Base-by-base conservation (phyloP, 441 rosid genomes). In the Eruca vesicaria region DNA sequence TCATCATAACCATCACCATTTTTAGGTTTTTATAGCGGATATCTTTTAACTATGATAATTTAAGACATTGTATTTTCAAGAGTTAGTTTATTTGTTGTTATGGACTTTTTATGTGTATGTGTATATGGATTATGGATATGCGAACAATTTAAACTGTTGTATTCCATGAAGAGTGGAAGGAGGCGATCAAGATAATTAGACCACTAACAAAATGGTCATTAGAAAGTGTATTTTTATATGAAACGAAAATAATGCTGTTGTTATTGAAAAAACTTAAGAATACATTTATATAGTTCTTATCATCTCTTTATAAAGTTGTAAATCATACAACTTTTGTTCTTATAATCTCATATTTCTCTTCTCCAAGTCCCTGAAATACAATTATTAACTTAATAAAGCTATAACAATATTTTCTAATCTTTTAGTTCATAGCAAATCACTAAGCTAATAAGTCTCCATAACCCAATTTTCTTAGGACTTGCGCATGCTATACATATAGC, bases 1-100 rank as follows among this genome's bases (percentile, higher is more conserved):
- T 76, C 91, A 81, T 71, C 90, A 86, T 70, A 76, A 86, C 66
- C 77, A 86, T 63, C 69, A 72, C 35, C 76, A 72, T 2, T 73
- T 38, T 57, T 73, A 73, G 55, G 71, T 62, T 28, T 36, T 59
- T 38, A 9, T 62, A 63, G n/a, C 14, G 7, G 15, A 41, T 58
- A 57, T 26, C 63, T 45, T 58, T 20, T 58, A 5, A 21, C 36
- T 56, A 68, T 31, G 23, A 68, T 56, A 55, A 55, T 55, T n/a
- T 55, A 56, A 56, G 31, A 21, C 35, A 68, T n/a, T n/a, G n/a
- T n/a, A n/a, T 66, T 28, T 50, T 71, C 60, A 19, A 12, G 16
- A 48, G 12, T 32, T 63, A n/a, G 43, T 66, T 68, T 35, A 35
- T 60, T 26, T 75, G 73, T 26, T 75, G 73, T 52, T 52, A 61